Percentiles rank a stretch among this genome's conserved stretches.
phyloP scores from a whole-genome alignment of 2,329 filamentous ascomycete genomes.

The Colletotrichum tropicicola region DNA sequence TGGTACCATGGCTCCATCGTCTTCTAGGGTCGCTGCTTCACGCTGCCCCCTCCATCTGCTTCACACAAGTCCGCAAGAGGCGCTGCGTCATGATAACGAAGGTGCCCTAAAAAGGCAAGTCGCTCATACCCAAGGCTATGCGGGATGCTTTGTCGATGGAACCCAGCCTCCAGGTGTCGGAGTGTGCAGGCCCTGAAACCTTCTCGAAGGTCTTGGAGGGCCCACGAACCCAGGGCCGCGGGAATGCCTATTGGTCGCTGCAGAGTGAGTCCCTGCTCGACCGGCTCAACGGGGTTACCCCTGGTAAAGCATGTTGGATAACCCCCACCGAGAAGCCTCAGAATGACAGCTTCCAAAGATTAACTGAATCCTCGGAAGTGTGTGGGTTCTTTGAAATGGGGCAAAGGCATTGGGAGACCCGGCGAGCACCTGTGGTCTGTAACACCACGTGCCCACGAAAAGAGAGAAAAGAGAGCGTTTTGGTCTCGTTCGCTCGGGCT shows the following conservation, averaged over 20 bases:
- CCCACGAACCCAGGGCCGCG: slow-evolving; percentile 25
- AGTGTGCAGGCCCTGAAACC: slow-evolving; percentile 31
- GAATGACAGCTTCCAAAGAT: slow-evolving; percentile 19
- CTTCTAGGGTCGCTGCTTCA: slow-evolving; percentile 17
- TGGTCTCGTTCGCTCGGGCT: not conserved
- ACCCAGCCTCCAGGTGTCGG: not conserved
- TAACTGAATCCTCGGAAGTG: slow-evolving; percentile 14
- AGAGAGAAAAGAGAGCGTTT: not conserved
- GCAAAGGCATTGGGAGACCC: not conserved
- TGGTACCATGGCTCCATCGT: not conserved
- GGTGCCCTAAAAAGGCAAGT: slow-evolving; percentile 23
- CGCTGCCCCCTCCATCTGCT: slow-evolving; percentile 2
- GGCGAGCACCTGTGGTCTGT: not conserved
- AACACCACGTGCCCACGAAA: slow-evolving; percentile 22
- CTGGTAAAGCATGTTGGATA: not conserved
- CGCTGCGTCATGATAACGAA: slow-evolving; percentile 25
- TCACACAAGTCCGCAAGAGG: slow-evolving; percentile 8
- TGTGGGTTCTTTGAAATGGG: slow-evolving; percentile 1
- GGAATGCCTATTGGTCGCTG: slow-evolving; percentile 29
- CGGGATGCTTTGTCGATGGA: slow-evolving; percentile 17
- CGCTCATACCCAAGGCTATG: slow-evolving; percentile 26
- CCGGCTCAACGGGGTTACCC: slow-evolving; percentile 3
- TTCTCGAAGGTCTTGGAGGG: slow-evolving; percentile 31
- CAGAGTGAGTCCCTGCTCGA: not conserved
- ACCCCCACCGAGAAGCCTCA: slow-evolving; percentile 19